Evolutionary conservation across 305 asterid genomes (phyloP).

Genomic region (Fraxinus xanthoxyloides): DNA sequence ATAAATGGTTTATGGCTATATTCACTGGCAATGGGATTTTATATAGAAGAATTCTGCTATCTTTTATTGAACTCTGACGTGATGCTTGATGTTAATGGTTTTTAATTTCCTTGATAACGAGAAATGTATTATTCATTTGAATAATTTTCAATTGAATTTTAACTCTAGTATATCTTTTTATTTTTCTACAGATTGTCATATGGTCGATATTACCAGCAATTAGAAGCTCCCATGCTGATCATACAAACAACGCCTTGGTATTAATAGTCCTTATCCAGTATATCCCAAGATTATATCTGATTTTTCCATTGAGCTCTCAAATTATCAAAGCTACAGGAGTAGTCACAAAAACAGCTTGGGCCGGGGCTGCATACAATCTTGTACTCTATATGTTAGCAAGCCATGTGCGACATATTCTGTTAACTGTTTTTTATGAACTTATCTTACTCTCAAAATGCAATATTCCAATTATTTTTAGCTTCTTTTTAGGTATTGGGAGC

Average conservation of each 20-base stretch:
- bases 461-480: not conserved
- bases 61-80: not conserved
- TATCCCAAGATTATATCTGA: slow-evolving; percentile 55
- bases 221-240: slow-evolving; percentile 70
- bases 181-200: slow-evolving; percentile 61
- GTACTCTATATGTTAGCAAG: slow-evolving; percentile 80
- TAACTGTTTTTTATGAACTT: too few relatives aligned
- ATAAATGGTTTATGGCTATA: not conserved
- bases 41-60: not conserved
- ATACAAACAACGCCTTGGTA: slow-evolving; percentile 59
- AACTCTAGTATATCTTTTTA: not conserved
- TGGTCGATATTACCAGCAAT: slow-evolving; percentile 71
- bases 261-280: slow-evolving; percentile 58
- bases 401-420: too few relatives aligned
- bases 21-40: not conserved
- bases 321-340: slow-evolving; percentile 78
- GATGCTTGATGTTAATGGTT: not conserved
- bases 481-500: slow-evolving; percentile 63
- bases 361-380: slow-evolving; percentile 75
- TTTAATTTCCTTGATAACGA: not conserved
- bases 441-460: not conserved
- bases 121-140: not conserved
- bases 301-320: slow-evolving; percentile 68
- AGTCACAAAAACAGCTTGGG: slow-evolving; percentile 81
- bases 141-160: not conserved